Evolutionary conservation across 352 stramenopile species (phyloP).

Genomic region (Globisporangium emineosum): DNA sequence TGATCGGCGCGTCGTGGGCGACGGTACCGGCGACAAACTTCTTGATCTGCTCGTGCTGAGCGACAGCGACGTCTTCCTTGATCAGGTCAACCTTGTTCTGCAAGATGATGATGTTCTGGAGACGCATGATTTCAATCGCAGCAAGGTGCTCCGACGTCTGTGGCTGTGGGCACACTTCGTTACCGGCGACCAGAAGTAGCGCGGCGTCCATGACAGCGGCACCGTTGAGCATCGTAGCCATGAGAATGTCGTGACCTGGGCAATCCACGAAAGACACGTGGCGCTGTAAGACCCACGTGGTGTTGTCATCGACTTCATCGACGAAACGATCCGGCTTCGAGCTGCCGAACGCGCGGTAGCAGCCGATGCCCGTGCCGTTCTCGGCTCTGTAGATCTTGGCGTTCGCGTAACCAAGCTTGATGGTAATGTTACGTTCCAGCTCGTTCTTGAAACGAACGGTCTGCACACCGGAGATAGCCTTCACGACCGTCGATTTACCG

Average conservation of each 20-base stretch:
- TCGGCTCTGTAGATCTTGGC: constrained; percentile 98
- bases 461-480: constrained; percentile 99
- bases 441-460: constrained; percentile 99
- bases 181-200: constrained; percentile 97
- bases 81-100: constrained; percentile 99
- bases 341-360: constrained; percentile 88
- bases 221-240: constrained; percentile 99
- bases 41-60: constrained; percentile 97
- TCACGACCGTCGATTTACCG: constrained; percentile 99
- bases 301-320: constrained; percentile 86
- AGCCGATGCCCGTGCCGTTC: constrained; percentile 76
- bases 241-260: constrained; percentile 99
- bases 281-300: constrained; percentile 90
- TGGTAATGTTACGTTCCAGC: constrained; percentile 99
- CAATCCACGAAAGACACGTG: constrained; percentile 99
- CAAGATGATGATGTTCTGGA: constrained; percentile 99
- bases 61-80: constrained; percentile 96
- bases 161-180: constrained; percentile 98
- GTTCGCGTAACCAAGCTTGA: constrained; percentile 99
- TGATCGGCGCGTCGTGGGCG: constrained; percentile 97
- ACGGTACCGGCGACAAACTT: constrained; percentile 89
- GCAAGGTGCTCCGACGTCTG: constrained; percentile 99
- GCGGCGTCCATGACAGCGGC: constrained; percentile 99
- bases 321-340: constrained; percentile 86
- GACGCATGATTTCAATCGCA: constrained; percentile 99